These are phyloP conservation scores for Ganoderma sinense DNA, from an alignment of 1,284 basidiomycete species.

Conservation along the genomic window DNA sequence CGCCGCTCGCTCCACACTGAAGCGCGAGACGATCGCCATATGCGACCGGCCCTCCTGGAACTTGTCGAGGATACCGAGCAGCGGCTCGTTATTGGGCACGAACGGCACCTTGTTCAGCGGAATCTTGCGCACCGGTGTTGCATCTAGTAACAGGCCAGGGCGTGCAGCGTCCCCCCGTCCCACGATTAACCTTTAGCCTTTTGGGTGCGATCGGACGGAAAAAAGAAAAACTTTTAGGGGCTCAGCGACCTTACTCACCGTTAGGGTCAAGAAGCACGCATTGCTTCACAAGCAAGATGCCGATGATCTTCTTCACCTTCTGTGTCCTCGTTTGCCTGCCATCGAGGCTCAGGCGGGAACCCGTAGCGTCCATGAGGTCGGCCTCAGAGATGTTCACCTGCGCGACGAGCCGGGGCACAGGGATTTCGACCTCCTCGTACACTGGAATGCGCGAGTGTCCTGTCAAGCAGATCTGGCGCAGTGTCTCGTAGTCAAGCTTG, in stretches of 20 bases:
- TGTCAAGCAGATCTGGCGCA: slow-evolving; percentile 77
- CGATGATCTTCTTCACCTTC: slow-evolving; percentile 80
- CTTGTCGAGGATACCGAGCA: slow-evolving; percentile 87
- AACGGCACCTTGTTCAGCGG: slow-evolving; percentile 88
- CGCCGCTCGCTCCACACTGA: slow-evolving; percentile 55
- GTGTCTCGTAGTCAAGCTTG: slow-evolving; percentile 79
- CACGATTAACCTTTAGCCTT: slow-evolving; percentile 15
- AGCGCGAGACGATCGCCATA: slow-evolving; percentile 87
- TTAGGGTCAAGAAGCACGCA: slow-evolving; percentile 91
- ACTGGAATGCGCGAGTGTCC: slow-evolving; percentile 84
- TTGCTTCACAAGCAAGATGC: slow-evolving; percentile 83
- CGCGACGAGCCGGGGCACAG: slow-evolving; percentile 45
- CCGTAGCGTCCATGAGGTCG: slow-evolving; percentile 22
- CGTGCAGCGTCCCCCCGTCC: background rate
- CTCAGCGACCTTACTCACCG: slow-evolving; percentile 47
- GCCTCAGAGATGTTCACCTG: slow-evolving; percentile 26
- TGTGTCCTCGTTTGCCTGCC: slow-evolving; percentile 39
- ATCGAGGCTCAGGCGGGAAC: slow-evolving; percentile 27
- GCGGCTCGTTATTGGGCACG: slow-evolving; percentile 86
- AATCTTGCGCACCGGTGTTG: slow-evolving; percentile 78
- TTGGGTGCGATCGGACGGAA: background rate
- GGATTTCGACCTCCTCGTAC: slow-evolving; percentile 75
- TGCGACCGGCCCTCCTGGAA: slow-evolving; percentile 94
- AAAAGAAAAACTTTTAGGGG: background rate
- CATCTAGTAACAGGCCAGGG: slow-evolving; percentile 53